Conservation (phyloP, 2,329 filamentous ascomycete genomes). For the Coniochaeta pulveracea region DNA sequence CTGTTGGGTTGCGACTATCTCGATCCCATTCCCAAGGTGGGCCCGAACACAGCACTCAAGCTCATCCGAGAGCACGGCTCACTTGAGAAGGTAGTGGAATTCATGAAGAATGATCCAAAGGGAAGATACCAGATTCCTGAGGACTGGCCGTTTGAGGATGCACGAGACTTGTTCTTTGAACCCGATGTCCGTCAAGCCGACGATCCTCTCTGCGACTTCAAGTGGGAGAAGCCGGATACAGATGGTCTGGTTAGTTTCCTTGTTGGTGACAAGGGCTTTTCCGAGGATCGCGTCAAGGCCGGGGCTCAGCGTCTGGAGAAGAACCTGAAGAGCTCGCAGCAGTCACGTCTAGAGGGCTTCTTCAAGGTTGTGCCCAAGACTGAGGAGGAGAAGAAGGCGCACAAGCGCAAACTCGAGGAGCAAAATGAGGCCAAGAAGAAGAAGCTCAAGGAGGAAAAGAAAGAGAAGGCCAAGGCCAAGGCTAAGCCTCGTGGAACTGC, state of each 20-base stretch:
- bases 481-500: slow-evolving; percentile 64
- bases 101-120: slow-evolving; percentile 64
- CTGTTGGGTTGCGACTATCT: slow-evolving; percentile 96
- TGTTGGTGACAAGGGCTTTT: slow-evolving; percentile 92
- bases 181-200: slow-evolving; percentile 81
- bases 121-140: slow-evolving; percentile 78
- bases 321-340: slow-evolving; percentile 82
- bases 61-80: slow-evolving; percentile 85
- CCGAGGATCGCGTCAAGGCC: slow-evolving; percentile 78
- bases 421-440: slow-evolving; percentile 91
- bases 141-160: slow-evolving; percentile 94
- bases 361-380: slow-evolving; percentile 91
- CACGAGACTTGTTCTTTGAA: slow-evolving; percentile 80
- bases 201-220: slow-evolving; percentile 85
- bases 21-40: slow-evolving; percentile 90
- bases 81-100: slow-evolving; percentile 78
- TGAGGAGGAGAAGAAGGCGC: slow-evolving; percentile 67
- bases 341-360: slow-evolving; percentile 87
- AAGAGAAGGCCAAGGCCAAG: slow-evolving; percentile 88
- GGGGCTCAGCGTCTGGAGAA: slow-evolving; percentile 74
- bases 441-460: slow-evolving; percentile 86
- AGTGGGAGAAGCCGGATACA: slow-evolving; percentile 89
- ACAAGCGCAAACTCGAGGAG: slow-evolving; percentile 91
- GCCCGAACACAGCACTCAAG: slow-evolving; percentile 83
- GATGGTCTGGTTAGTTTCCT: slow-evolving; percentile 85